phyloP scores from a whole-genome alignment of 2,329 filamentous ascomycete genomes.

The Dendryphion nanum region DNA sequence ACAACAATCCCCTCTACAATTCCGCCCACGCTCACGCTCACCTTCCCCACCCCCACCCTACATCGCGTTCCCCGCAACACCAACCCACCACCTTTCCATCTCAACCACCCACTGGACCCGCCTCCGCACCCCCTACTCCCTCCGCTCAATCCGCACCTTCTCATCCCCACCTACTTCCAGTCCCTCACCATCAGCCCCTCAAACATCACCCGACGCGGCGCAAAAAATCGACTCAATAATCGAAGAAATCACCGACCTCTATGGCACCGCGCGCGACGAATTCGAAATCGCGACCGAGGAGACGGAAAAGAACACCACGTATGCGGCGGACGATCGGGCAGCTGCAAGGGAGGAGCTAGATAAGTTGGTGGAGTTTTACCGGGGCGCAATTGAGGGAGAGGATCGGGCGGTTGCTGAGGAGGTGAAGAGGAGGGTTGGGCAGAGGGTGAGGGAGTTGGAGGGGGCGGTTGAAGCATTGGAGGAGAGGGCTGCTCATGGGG shows the following conservation, averaged over 20 bases:
- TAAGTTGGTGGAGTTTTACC: slow-evolving; percentile 49
- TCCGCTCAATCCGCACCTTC: slow-evolving; percentile 33
- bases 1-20: slow-evolving; percentile 2
- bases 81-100: neutral
- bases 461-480: slow-evolving; percentile 52
- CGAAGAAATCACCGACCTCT: slow-evolving; percentile 37
- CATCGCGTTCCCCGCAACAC: neutral
- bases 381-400: slow-evolving; percentile 39
- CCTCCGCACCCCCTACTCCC: slow-evolving; percentile 29
- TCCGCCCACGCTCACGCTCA: slow-evolving; percentile 17
- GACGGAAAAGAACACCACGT: slow-evolving; percentile 54
- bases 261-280: slow-evolving; percentile 40
- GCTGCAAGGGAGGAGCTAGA: slow-evolving; percentile 54
- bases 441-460: slow-evolving; percentile 54
- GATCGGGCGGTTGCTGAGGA: slow-evolving; percentile 48
- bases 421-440: slow-evolving; percentile 51
- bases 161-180: slow-evolving; percentile 8
- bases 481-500: slow-evolving; percentile 50
- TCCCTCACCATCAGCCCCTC: slow-evolving; percentile 5
- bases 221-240: slow-evolving; percentile 28
- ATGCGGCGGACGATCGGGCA: slow-evolving; percentile 54
- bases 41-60: slow-evolving; percentile 12
- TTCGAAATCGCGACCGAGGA: slow-evolving; percentile 55
- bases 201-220: slow-evolving; percentile 17
- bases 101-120: slow-evolving; percentile 23